Evolutionary conservation across 1,284 basidiomycete species (phyloP).

Genomic region (Tremellales sp.): DNA sequence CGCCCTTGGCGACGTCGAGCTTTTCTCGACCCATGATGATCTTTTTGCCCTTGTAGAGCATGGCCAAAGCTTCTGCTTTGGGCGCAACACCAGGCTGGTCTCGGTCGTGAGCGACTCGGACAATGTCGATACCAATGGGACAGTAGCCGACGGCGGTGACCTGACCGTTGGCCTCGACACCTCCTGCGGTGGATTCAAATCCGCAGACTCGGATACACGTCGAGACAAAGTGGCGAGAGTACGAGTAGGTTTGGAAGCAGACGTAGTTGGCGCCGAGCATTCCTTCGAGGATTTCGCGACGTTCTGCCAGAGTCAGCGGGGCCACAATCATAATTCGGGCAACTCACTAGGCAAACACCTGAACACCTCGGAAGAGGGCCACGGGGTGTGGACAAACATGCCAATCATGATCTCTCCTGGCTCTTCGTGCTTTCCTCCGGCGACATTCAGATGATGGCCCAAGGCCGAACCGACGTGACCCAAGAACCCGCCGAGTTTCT

Average conservation of each 20-base stretch:
- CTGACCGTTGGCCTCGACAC: constrained; percentile 87
- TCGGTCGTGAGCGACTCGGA: constrained; percentile 77
- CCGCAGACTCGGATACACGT: constrained; percentile 95
- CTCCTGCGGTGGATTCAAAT: constrained; percentile 77
- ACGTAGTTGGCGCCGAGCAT: constrained; percentile 97
- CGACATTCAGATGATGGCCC: constrained; percentile 10
- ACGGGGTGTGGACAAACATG: constrained; percentile 94
- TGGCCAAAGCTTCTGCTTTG: constrained; percentile 78
- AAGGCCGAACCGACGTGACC: constrained; percentile 29
- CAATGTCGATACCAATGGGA: constrained; percentile 96
- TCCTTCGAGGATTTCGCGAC: constrained; percentile 91
- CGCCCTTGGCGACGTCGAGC: constrained; percentile 95
- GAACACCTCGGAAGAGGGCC: constrained; percentile 95
- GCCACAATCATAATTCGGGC: background rate
- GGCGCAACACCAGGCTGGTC: constrained; percentile 77
- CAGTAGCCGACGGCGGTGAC: constrained; percentile 83
- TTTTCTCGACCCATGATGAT: constrained; percentile 99
- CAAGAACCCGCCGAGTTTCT: constrained; percentile 24
- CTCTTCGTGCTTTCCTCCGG: constrained; percentile 16
- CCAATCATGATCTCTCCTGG: constrained; percentile 59
- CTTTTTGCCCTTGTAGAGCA: constrained; percentile 93
- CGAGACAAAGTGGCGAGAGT: constrained; percentile 90
- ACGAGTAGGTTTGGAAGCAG: constrained; percentile 97
- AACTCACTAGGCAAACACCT: constrained; percentile 77
- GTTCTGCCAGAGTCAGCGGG: constrained; percentile 50